Conservation (phyloP, 768 basidiomycete genomes). For the Rhodotorula babjevae region DNA sequence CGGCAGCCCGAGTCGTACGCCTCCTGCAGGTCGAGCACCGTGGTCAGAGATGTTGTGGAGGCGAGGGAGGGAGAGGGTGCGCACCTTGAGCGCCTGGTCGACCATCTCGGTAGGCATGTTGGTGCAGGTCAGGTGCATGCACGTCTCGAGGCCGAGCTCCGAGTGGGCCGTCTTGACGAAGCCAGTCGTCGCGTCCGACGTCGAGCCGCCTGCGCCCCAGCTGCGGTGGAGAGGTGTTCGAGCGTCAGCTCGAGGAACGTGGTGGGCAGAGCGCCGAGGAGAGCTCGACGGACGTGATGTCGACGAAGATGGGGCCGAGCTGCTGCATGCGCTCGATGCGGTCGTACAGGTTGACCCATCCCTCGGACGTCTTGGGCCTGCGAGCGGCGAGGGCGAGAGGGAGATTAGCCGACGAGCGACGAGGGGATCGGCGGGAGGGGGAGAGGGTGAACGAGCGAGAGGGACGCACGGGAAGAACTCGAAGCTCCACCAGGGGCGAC, state of each 20-base stretch:
- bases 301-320: conserved; percentile 93
- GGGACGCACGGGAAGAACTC: conserved; percentile 94
- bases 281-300: conserved; percentile 73
- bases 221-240: conserved; percentile 50
- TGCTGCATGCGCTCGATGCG: conserved; percentile 97
- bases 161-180: conserved; percentile 69
- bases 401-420: conserved; percentile 16
- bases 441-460: no score
- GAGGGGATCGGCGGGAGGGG: conserved; percentile 3
- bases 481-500: conserved; percentile 94
- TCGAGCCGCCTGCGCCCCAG: conserved; percentile 96
- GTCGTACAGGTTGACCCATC: conserved; percentile 90
- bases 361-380: conserved; percentile 51
- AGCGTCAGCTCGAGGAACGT: conserved; percentile 47
- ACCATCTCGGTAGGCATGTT: conserved; percentile 97
- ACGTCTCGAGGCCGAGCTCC: conserved; percentile 86
- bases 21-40: conserved; percentile 11
- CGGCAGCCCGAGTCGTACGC: conserved; percentile 77
- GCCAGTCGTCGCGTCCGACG: conserved; percentile 79
- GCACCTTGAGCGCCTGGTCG: conserved; percentile 74
- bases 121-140: conserved; percentile 99
- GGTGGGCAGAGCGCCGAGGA: not conserved
- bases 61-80: not conserved
- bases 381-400: not conserved
- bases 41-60: not conserved